Conservation (phyloP, 768 basidiomycete species). For the Macrolepiota fuliginosa region DNA sequence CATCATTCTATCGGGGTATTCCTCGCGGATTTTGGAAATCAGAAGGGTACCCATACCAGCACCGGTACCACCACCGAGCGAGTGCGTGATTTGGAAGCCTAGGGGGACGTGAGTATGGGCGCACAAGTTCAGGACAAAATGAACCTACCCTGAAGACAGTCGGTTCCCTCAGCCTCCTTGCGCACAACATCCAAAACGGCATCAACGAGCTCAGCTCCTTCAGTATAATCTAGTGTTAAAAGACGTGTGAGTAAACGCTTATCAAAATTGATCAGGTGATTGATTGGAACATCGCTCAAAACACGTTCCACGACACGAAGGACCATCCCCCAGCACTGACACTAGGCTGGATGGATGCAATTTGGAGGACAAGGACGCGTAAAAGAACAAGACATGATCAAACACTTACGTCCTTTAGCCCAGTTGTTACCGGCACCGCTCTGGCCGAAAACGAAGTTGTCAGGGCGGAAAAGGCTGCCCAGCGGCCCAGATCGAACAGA, state of each 20-base stretch:
- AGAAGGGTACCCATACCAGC: conserved; percentile 99
- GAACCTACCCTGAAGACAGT: conserved; percentile 90
- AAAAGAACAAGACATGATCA: conserved; percentile 7
- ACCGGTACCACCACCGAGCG: conserved; percentile 98
- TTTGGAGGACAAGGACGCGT: neutral
- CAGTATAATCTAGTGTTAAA: conserved; percentile 67
- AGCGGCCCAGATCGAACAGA: conserved; percentile 88
- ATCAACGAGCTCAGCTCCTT: conserved; percentile 98
- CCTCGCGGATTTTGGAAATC: conserved; percentile 98
- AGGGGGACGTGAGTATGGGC: conserved; percentile 20
- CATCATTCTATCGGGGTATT: conserved; percentile 99
- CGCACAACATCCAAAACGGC: conserved; percentile 97
- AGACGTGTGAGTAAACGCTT: conserved; percentile 13
- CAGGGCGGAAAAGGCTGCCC: conserved; percentile 91
- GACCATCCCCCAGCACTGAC: conserved; percentile 21
- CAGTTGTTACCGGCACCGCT: conserved; percentile 99
- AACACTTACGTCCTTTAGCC: conserved; percentile 95
- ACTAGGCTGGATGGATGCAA: neutral
- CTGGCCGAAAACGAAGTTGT: conserved; percentile 98
- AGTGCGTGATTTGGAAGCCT: conserved; percentile 99
- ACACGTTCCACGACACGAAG: conserved; percentile 12
- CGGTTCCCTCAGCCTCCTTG: conserved; percentile 97
- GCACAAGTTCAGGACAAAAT: conserved; percentile 4
- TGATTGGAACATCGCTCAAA: conserved; percentile 9
- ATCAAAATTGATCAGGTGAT: conserved; percentile 17